Conservation (phyloP, 768 basidiomycete genomes). For the Lactarius psammicola region DNA sequence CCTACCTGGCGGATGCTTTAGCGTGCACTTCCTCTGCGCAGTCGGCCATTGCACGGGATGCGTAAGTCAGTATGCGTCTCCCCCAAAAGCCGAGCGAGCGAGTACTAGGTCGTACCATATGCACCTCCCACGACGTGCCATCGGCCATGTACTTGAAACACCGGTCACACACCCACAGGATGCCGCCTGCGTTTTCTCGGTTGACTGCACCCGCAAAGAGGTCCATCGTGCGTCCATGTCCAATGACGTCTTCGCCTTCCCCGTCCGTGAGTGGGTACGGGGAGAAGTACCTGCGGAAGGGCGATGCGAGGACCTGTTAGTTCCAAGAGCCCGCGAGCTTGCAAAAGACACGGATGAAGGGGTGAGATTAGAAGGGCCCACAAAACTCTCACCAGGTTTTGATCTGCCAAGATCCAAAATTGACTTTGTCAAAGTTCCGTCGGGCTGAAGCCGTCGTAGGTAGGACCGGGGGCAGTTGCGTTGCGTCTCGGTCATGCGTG, state of each 20-base stretch:
- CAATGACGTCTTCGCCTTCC: slow-evolving; percentile 51
- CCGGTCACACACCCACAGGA: slow-evolving; percentile 82
- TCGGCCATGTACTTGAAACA: slow-evolving; percentile 98
- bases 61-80: background rate
- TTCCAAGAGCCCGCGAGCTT: background rate
- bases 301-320: background rate
- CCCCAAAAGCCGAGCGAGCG: background rate
- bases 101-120: slow-evolving; percentile 46
- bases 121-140: slow-evolving; percentile 65
- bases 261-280: slow-evolving; percentile 80
- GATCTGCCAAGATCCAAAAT: slow-evolving; percentile 83
- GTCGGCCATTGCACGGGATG: background rate
- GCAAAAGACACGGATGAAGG: background rate
- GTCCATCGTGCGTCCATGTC: slow-evolving; percentile 71
- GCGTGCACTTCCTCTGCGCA: slow-evolving; percentile 61
- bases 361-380: background rate
- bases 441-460: slow-evolving; percentile 40
- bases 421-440: slow-evolving; percentile 84
- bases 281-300: slow-evolving; percentile 76
- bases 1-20: slow-evolving; percentile 75
- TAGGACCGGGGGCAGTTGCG: slow-evolving; percentile 9
- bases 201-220: slow-evolving; percentile 62
- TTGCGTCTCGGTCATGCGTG: slow-evolving; percentile 1
- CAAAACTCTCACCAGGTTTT: slow-evolving; percentile 73
- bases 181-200: slow-evolving; percentile 46